A percentile compares a stretch with the other conserved stretches of the same genome.
phyloP scores from a whole-genome alignment of 768 basidiomycete species.

The Naganishia vaughanmartiniae region DNA sequence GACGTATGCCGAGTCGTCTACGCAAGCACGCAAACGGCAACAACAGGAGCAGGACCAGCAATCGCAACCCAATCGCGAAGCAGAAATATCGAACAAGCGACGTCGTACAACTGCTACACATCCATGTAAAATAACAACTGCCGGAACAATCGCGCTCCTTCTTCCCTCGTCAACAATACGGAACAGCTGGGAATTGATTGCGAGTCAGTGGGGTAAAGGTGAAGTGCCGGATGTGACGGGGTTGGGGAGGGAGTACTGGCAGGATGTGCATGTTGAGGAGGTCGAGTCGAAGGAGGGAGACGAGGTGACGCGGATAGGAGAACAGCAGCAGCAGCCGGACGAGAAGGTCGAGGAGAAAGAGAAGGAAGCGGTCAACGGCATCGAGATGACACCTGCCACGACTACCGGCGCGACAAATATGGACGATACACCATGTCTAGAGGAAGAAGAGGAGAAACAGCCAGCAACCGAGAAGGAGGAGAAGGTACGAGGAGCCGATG shows the following conservation, averaged over 20 bases:
- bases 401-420: too few relatives aligned
- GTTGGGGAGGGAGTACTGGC: not conserved
- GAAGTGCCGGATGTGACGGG: not conserved
- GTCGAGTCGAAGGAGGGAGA: not conserved
- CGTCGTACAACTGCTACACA: too few relatives aligned
- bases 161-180: not conserved
- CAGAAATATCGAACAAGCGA: not conserved
- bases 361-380: not conserved
- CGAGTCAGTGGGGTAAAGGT: constrained; percentile 18
- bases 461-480: not conserved
- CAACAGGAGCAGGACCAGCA: not conserved
- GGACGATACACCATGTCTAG: too few relatives aligned
- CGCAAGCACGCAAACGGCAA: not conserved
- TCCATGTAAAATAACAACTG: not conserved
- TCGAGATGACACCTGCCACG: too few relatives aligned
- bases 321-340: not conserved
- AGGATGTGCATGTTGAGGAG: constrained; percentile 4
- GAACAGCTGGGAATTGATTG: not conserved
- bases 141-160: not conserved
- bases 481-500: not conserved
- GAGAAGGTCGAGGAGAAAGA: not conserved
- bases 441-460: not conserved
- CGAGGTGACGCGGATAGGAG: not conserved
- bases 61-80: not conserved
- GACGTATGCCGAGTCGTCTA: not conserved